Evolutionary conservation across 495 filamentous ascomycete species (phyloP).

Genomic region (Clavariopsis aquatica): DNA sequence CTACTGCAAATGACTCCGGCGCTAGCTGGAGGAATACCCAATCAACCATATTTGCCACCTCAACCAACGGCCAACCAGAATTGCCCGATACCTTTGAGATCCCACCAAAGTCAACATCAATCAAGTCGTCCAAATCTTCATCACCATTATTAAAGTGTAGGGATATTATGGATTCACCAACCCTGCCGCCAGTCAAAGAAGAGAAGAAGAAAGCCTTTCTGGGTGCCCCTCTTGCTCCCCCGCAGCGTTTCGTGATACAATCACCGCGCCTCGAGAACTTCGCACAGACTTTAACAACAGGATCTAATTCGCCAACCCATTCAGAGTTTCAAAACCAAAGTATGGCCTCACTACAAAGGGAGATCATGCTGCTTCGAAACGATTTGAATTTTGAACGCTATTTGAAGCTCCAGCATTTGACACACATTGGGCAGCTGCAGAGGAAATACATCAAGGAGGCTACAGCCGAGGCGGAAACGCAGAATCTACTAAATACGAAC

Average conservation of each 20-base stretch:
- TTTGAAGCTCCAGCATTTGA: slow-evolving; percentile 72
- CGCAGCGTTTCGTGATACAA: slow-evolving; percentile 1
- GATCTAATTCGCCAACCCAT: slow-evolving; percentile 27
- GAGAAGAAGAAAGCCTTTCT: slow-evolving; percentile 20
- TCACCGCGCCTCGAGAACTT: slow-evolving; percentile 39
- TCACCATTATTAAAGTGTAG: slow-evolving; percentile 33
- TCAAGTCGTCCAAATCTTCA: slow-evolving; percentile 16
- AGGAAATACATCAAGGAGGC: slow-evolving; percentile 67
- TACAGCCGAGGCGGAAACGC: slow-evolving; percentile 71
- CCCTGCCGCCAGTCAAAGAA: slow-evolving; percentile 47
- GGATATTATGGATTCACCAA: slow-evolving; percentile 59
- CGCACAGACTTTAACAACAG: slow-evolving; percentile 29
- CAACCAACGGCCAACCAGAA: slow-evolving; percentile 28
- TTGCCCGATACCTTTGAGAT: slow-evolving; percentile 21
- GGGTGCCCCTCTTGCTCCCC: slow-evolving; percentile 1
- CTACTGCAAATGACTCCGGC: slow-evolving; percentile 26
- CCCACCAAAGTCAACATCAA: slow-evolving; percentile 32
- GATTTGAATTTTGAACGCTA: slow-evolving; percentile 77
- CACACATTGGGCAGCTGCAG: slow-evolving; percentile 71
- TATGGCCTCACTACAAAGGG: slow-evolving; percentile 61
- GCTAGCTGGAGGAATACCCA: slow-evolving; percentile 52
- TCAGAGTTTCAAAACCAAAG: slow-evolving; percentile 42
- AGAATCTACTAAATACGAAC: slow-evolving; percentile 71
- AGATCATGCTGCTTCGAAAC: slow-evolving; percentile 67
- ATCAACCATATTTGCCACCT: slow-evolving; percentile 49